phyloP scores from a whole-genome alignment of 2,329 filamentous ascomycete species.

The Penicillium hesseltinei region DNA sequence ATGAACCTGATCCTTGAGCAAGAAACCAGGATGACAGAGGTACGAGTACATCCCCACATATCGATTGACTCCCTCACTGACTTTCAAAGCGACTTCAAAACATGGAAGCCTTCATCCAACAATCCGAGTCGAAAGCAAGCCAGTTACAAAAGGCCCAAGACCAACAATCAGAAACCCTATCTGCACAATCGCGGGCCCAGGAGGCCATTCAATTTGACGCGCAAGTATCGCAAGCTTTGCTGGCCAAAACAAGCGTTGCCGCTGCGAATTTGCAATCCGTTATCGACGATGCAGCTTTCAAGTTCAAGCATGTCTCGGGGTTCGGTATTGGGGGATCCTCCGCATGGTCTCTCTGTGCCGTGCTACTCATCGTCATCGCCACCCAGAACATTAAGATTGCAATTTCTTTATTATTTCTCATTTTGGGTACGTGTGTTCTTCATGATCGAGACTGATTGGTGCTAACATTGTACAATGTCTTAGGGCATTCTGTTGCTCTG shows the following conservation, averaged over 20 bases:
- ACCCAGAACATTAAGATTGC: constrained; percentile 24
- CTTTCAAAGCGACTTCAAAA: constrained; percentile 33
- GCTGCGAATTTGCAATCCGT: constrained; percentile 33
- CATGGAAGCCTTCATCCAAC: constrained; percentile 35
- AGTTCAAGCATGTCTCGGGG: constrained; percentile 20
- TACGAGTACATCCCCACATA: constrained; percentile 6
- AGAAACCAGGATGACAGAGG: constrained; percentile 36
- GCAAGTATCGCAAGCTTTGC: constrained; percentile 31
- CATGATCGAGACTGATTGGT: background rate
- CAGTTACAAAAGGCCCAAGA: constrained; percentile 34
- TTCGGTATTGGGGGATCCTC: constrained; percentile 22
- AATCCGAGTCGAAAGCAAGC: constrained; percentile 34
- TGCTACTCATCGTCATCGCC: constrained; percentile 27
- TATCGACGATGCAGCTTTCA: constrained; percentile 31
- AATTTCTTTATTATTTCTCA: constrained; percentile 20
- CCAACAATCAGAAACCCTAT: constrained; percentile 33
- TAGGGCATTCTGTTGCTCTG: constrained; percentile 15
- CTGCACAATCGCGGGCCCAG: constrained; percentile 28
- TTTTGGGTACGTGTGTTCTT: constrained; percentile 12
- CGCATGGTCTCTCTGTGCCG: constrained; percentile 24
- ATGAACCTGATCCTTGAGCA: constrained; percentile 33
- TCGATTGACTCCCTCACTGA: constrained; percentile 15
- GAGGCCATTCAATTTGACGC: constrained; percentile 27
- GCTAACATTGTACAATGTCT: background rate
- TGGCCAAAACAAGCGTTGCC: constrained; percentile 29